phyloP scores from a whole-genome alignment of 257 asterid genomes.

The Solanum stenotomum region DNA sequence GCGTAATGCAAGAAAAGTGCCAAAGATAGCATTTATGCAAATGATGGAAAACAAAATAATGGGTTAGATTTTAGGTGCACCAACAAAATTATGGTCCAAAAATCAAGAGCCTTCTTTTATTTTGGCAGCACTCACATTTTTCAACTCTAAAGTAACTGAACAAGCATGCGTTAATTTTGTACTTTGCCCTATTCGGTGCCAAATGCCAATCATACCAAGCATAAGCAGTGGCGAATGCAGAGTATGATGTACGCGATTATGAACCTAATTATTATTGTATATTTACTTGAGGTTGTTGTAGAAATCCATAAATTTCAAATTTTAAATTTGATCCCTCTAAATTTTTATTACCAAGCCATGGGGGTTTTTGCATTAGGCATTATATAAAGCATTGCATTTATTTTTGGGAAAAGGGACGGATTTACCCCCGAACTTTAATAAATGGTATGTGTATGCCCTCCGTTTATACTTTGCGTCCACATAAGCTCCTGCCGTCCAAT shows the following conservation, averaged over 20 bases:
- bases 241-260: neutral
- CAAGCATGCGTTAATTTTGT: neutral
- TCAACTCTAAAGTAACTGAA: neutral
- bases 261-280: neutral
- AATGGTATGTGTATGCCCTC: too few relatives aligned
- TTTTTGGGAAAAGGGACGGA: too few relatives aligned
- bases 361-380: neutral
- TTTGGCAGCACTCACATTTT: neutral
- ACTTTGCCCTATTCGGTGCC: neutral
- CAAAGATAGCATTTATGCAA: neutral
- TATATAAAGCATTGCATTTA: neutral
- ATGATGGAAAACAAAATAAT: neutral
- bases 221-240: neutral
- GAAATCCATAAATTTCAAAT: neutral
- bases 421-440: too few relatives aligned
- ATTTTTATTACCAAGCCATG: neutral
- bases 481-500: too few relatives aligned
- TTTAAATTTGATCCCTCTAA: fast-evolving
- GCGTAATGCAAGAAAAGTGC: neutral
- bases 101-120: neutral
- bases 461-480: too few relatives aligned
- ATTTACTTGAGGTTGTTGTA: neutral
- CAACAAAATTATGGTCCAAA: neutral
- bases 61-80: neutral
- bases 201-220: neutral